phyloP scores from a whole-genome alignment of 1,284 basidiomycete genomes.

The Xerocomus amazonicus region DNA sequence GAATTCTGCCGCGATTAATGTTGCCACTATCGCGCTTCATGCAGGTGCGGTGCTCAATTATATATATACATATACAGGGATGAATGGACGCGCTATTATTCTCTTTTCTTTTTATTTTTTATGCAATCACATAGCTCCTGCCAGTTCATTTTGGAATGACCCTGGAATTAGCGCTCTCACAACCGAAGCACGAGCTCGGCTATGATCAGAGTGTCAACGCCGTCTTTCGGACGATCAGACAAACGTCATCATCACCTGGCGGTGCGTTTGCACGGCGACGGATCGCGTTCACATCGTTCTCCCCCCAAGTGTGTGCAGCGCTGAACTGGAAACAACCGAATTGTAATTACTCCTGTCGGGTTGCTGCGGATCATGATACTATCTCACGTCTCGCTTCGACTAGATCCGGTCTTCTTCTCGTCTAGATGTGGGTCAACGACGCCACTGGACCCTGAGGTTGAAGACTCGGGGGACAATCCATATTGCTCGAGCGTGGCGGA shows the following conservation, averaged over 20 bases:
- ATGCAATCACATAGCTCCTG: constrained; percentile 49
- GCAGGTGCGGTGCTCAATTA: constrained; percentile 43
- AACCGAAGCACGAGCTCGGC: constrained; percentile 49
- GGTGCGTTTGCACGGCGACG: constrained; percentile 57
- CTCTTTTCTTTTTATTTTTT: neutral
- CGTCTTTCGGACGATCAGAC: constrained; percentile 78
- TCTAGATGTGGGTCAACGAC: constrained; percentile 70
- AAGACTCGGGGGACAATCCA: constrained; percentile 26
- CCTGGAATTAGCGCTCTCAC: constrained; percentile 66
- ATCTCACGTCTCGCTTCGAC: constrained; percentile 14
- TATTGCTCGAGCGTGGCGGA: constrained; percentile 76
- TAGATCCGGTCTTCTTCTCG: constrained; percentile 95
- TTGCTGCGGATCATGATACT: constrained; percentile 11
- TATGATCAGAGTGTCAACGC: constrained; percentile 82
- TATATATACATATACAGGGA: too few species aligned
- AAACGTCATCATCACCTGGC: constrained; percentile 52
- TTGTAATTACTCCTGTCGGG: constrained; percentile 50
- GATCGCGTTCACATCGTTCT: constrained; percentile 86
- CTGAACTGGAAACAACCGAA: constrained; percentile 99
- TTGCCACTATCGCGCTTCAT: constrained; percentile 69
- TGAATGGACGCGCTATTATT: neutral
- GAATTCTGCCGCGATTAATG: constrained; percentile 54
- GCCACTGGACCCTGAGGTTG: constrained; percentile 38
- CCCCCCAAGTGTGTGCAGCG: constrained; percentile 81
- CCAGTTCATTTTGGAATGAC: constrained; percentile 74